Evolutionary conservation across 768 basidiomycete species (phyloP), one percentile per base, ranked within the genome.

Genomic region (Heimioporus sp.): DNA sequence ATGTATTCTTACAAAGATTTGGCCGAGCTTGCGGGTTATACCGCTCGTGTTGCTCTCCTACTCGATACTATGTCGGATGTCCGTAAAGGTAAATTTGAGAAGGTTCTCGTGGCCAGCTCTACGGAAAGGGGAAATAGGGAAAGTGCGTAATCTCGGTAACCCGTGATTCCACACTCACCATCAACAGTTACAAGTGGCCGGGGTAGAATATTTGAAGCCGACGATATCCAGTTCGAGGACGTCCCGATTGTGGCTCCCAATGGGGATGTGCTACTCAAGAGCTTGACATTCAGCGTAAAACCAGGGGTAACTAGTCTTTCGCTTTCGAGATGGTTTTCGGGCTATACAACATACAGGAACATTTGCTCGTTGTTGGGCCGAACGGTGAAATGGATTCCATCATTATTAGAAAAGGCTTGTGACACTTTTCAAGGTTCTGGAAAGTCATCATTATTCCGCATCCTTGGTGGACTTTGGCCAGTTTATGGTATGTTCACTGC

Each of bases 1-100:
- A 93, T 98, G 92, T 96, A 95, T 67, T 93, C 92, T 4, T 98
- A 97, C 75, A 98, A 97, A 70, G 95, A 98, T 66, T 76, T 99
- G 5, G 85, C 92, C 5, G 96, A 99, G 66, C 81, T 99, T 32
- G 93, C 96, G 4, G 96, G 96, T 11, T 98, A 97, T 66, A 98
- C 96, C 3, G 82, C 92, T 1, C 85, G 96, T 13, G 96, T 99
- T 1, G 86, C 89, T 31, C 81, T 86, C 40, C 78, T 98, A 1
- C 79, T 99, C 10, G 90, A 95, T 49, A 92, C 93, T 1, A 96
- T 98, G 83, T 77, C 83, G 19, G 93, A 95, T 52, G 83, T 96
- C 20, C 82, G 83, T 52, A 72, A 80, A 45, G 92, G 93, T 28
- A 87, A 85, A 62, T 97, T 91, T 53, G 82, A 95, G 65, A 99